phyloP scores from a whole-genome alignment of 768 basidiomycete species.

The Agrocybe pediades region DNA sequence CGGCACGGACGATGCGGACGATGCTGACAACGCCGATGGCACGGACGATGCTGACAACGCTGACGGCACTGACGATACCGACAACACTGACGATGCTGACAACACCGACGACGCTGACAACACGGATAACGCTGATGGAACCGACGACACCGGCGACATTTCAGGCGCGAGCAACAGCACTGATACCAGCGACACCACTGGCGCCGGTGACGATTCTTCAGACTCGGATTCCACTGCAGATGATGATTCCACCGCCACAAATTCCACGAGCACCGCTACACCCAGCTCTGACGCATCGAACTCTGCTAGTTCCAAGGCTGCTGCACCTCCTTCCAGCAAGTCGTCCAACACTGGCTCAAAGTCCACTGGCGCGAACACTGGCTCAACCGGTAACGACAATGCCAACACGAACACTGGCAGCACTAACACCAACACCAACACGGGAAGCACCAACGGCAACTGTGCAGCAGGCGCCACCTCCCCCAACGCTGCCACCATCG shows the following conservation, averaged over 20 bases:
- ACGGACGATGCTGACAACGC: constrained; percentile 5
- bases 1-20: constrained; percentile 1
- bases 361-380: too few species aligned
- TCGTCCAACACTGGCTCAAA: too few species aligned
- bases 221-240: constrained; percentile 5
- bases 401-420: constrained; percentile 29
- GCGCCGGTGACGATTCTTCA: constrained; percentile 3
- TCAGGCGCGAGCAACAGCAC: constrained; percentile 15
- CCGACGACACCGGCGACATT: constrained; percentile 9
- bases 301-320: constrained; percentile 4
- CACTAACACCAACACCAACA: not conserved
- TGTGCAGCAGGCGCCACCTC: constrained; percentile 11
- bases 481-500: constrained; percentile 30
- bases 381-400: too few species aligned
- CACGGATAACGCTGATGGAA: constrained; percentile 8
- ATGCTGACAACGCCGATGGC: constrained; percentile 4
- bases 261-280: constrained; percentile 11
- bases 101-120: constrained; percentile 5
- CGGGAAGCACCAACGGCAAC: constrained; percentile 7
- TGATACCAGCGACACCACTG: constrained; percentile 8
- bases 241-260: constrained; percentile 9
- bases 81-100: constrained; percentile 5
- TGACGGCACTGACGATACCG: constrained; percentile 5
- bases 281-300: constrained; percentile 4
- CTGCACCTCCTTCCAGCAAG: not conserved